These are phyloP conservation scores for Dendrostoma leiphaemia DNA, from an alignment of 2,329 filamentous ascomycete species.

Conservation along the genomic window DNA sequence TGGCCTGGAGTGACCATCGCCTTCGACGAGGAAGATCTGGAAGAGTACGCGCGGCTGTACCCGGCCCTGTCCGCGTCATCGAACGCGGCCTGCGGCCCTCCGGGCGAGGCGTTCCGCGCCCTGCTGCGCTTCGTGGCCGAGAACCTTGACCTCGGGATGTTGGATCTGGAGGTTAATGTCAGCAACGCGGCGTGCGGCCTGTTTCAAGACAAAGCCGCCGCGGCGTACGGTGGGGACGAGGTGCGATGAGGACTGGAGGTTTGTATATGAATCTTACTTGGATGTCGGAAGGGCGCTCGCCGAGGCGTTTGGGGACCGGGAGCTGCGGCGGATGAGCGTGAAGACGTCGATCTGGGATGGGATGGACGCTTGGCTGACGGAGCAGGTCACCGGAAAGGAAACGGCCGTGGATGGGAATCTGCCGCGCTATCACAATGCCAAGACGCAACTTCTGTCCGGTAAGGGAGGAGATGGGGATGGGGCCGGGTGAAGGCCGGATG, in stretches of 20 bases:
- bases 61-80: neutral
- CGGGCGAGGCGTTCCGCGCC: neutral
- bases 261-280: neutral
- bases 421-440: neutral
- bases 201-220: neutral
- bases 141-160: neutral
- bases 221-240: neutral
- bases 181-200: neutral
- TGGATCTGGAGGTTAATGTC: neutral
- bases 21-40: neutral
- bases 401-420: neutral
- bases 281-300: conserved; percentile 2
- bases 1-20: neutral
- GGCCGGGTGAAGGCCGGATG: neutral
- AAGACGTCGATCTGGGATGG: conserved; percentile 1
- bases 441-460: neutral
- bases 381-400: neutral
- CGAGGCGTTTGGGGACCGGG: neutral
- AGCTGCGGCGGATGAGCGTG: neutral
- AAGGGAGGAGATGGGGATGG: neutral
- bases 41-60: neutral
- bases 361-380: neutral
- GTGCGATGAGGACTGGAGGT: neutral
- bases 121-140: conserved; percentile 1
- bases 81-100: neutral